A percentile compares a stretch with the other conserved stretches of the same genome.
Conservation (phyloP, 805 yeast genomes). For the Ogataea pignaliae region DNA sequence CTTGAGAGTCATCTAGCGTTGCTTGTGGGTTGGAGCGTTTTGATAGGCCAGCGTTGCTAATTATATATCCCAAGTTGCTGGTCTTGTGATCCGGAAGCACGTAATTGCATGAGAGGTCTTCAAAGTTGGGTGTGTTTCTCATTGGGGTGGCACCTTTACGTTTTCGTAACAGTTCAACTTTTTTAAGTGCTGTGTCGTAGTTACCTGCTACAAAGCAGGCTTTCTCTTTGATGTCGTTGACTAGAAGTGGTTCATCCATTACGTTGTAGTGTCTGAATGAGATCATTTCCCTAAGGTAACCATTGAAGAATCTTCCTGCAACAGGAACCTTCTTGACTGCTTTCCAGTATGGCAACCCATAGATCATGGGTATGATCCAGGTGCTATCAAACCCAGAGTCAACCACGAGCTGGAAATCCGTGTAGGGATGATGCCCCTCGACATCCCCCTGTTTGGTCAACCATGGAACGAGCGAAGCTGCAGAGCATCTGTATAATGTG, state of each 20-base stretch:
- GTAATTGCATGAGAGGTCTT: slow-evolving; percentile 52
- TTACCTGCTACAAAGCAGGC: slow-evolving; percentile 65
- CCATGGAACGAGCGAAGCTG: slow-evolving; percentile 64
- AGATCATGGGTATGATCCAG: slow-evolving; percentile 78
- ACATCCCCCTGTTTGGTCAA: slow-evolving; percentile 18
- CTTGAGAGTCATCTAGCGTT: slow-evolving; percentile 47
- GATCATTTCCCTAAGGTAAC: slow-evolving; percentile 75
- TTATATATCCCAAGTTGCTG: slow-evolving; percentile 62
- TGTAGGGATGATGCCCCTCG: slow-evolving; percentile 8
- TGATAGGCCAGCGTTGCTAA: slow-evolving; percentile 12
- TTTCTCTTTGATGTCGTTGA: slow-evolving; percentile 81
- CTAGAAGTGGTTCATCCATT: slow-evolving; percentile 80
- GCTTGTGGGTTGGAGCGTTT: neutral
- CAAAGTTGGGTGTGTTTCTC: slow-evolving; percentile 2
- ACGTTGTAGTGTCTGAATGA: slow-evolving; percentile 92
- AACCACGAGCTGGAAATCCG: slow-evolving; percentile 71
- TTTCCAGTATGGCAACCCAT: slow-evolving; percentile 70
- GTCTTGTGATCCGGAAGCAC: slow-evolving; percentile 86
- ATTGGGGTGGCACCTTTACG: slow-evolving; percentile 6
- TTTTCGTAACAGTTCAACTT: slow-evolving; percentile 23
- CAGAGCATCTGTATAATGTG: slow-evolving; percentile 62
- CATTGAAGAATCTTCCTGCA: slow-evolving; percentile 83
- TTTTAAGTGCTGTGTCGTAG: slow-evolving; percentile 34
- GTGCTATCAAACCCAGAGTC: slow-evolving; percentile 90
- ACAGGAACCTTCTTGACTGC: slow-evolving; percentile 77